These are phyloP conservation scores for Aspergillus sp. DNA, from an alignment of 2,329 filamentous ascomycete genomes.

Conservation along the genomic window DNA sequence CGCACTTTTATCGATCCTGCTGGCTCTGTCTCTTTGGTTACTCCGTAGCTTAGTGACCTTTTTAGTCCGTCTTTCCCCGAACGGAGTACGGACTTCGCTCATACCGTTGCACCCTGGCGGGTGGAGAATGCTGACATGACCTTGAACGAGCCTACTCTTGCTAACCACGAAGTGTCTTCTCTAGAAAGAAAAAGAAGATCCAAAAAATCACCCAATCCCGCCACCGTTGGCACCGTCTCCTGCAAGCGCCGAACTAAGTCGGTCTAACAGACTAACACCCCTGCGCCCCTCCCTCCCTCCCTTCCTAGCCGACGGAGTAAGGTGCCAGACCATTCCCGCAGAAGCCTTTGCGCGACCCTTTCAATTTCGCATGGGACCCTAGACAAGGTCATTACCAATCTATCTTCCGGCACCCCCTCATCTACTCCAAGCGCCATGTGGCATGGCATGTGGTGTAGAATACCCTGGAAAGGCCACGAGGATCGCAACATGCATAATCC, in stretches of 20 bases:
- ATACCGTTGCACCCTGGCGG: not conserved
- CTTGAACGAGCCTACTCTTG: not conserved
- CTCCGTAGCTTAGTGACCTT: not conserved
- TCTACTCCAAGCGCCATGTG: not conserved
- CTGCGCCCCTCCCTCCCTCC: not conserved
- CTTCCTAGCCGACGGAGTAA: not conserved
- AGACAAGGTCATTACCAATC: not conserved
- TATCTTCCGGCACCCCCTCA: not conserved
- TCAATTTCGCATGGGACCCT: not conserved
- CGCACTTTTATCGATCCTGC: conserved; percentile 14
- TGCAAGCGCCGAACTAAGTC: not conserved
- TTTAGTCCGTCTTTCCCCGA: not conserved
- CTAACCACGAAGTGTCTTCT: not conserved
- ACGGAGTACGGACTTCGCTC: not conserved
- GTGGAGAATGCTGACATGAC: not conserved
- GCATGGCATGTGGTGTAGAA: not conserved
- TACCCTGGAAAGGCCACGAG: not conserved
- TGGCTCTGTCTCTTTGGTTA: not conserved
- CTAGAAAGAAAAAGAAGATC: not conserved
- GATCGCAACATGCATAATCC: not conserved
- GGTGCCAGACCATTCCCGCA: not conserved
- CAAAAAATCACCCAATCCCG: not conserved
- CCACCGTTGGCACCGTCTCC: not conserved
- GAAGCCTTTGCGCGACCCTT: not conserved
- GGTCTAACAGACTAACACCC: not conserved